Conservation (phyloP, 2,329 filamentous ascomycete genomes). For the Aureobasidium sp. region DNA sequence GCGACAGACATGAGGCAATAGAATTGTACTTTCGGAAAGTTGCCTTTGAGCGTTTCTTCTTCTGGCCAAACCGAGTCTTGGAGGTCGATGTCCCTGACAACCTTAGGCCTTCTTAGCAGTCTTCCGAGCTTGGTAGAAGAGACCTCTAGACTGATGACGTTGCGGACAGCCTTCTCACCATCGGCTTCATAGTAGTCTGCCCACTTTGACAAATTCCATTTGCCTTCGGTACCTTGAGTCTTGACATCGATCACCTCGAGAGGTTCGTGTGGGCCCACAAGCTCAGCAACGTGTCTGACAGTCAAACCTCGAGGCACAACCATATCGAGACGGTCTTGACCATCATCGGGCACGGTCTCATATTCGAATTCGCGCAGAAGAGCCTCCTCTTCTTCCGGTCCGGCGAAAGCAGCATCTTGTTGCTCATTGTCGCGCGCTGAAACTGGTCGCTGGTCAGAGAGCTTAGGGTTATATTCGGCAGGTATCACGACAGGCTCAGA, state of each 20-base stretch:
- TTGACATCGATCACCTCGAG: conserved; percentile 65
- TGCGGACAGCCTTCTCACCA: conserved; percentile 55
- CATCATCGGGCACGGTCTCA: conserved; percentile 48
- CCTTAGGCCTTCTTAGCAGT: conserved; percentile 55
- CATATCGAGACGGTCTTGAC: conserved; percentile 61
- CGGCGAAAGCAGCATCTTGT: conserved; percentile 22
- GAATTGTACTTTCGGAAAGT: conserved; percentile 59
- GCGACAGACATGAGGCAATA: conserved; percentile 66
- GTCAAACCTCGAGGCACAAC: conserved; percentile 59
- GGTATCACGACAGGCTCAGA: conserved; percentile 62
- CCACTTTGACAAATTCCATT: conserved; percentile 61
- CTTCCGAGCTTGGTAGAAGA: conserved; percentile 57
- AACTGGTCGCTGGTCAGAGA: conserved; percentile 15
- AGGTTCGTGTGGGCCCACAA: conserved; percentile 56
- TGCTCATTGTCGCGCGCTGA: neutral
- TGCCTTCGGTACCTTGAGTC: conserved; percentile 58
- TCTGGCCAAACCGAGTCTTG: conserved; percentile 51
- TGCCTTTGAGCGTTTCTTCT: conserved; percentile 46
- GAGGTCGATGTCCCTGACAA: conserved; percentile 57
- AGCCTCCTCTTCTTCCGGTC: conserved; percentile 18
- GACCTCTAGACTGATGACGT: conserved; percentile 63
- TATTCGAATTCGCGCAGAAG: conserved; percentile 39
- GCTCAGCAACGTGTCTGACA: conserved; percentile 55
- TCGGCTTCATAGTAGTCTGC: conserved; percentile 61
- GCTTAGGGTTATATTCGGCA: conserved; percentile 51